These are phyloP conservation scores for Silene latifolia DNA, from an alignment of 148 eudicot species.

Conservation along the genomic window DNA sequence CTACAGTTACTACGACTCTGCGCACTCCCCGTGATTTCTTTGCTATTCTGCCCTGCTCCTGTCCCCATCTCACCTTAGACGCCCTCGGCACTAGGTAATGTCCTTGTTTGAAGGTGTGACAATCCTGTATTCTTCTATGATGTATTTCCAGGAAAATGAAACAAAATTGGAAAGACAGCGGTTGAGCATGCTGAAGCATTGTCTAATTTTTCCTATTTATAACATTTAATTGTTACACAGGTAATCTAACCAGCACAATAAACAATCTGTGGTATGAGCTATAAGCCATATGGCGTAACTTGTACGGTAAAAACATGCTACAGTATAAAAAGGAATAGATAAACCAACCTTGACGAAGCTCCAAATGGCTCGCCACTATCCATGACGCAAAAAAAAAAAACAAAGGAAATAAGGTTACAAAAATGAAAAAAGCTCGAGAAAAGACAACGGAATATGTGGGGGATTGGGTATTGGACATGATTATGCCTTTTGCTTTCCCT, in stretches of 20 bases:
- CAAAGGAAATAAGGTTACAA: neutral
- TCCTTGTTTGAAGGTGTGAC: too few relatives aligned
- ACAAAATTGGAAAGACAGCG: too few relatives aligned
- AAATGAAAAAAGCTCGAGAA: neutral
- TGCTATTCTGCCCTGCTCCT: too few relatives aligned
- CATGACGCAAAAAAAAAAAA: neutral
- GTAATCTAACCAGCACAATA: conserved; percentile 10
- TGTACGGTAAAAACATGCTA: conserved; percentile 19
- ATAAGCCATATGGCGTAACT: neutral
- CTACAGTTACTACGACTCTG: too few relatives aligned
- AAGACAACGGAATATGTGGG: neutral
- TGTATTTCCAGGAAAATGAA: too few relatives aligned
- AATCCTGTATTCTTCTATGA: too few relatives aligned
- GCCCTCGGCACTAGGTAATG: too few relatives aligned
- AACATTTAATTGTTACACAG: conserved; percentile 16
- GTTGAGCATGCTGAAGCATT: neutral
- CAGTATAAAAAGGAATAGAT: conserved; percentile 7
- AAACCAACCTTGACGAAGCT: conserved; percentile 6
- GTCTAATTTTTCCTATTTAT: conserved; percentile 1
- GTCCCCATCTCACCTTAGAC: too few relatives aligned
- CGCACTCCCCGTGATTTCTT: too few relatives aligned
- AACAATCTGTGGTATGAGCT: neutral
- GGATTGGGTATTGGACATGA: neutral
- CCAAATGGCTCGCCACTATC: conserved; percentile 5
- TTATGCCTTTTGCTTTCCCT: conserved; percentile 40